A percentile compares a stretch with the other conserved stretches of the same genome.
phyloP scores from a whole-genome alignment of 2,329 filamentous ascomycete species.

The Monilinia fructicola region DNA sequence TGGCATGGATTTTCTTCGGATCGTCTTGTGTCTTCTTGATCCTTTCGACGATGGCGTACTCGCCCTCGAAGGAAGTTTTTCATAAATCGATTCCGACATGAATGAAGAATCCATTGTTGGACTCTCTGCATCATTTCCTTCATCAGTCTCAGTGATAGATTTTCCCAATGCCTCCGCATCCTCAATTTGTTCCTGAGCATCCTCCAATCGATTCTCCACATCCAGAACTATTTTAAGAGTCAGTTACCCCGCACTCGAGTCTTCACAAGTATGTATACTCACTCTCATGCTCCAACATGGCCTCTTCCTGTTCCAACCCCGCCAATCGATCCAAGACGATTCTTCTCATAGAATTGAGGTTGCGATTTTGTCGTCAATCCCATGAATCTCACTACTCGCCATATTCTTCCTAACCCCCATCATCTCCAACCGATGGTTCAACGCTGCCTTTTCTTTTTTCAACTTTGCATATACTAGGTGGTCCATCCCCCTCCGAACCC shows the following conservation, averaged over 20 bases:
- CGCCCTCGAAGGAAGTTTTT: conserved; percentile 69
- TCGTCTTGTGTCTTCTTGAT: conserved; percentile 55
- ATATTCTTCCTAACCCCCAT: conserved; percentile 93
- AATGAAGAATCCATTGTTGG: conserved; percentile 60
- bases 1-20: conserved; percentile 81
- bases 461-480: conserved; percentile 70
- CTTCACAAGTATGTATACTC: conserved; percentile 42
- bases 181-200: conserved; percentile 58
- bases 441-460: conserved; percentile 73
- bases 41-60: conserved; percentile 49
- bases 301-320: conserved; percentile 84
- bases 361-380: conserved; percentile 95
- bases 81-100: conserved; percentile 98
- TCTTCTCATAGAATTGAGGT: conserved; percentile 86
- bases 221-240: conserved; percentile 53
- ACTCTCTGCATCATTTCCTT: conserved; percentile 49
- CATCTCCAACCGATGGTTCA: conserved; percentile 88
- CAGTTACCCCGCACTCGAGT: conserved; percentile 19
- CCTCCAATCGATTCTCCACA: conserved; percentile 60
- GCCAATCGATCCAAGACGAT: conserved; percentile 88
- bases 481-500: conserved; percentile 46
- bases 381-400: conserved; percentile 92
- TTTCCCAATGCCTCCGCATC: conserved; percentile 58
- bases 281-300: conserved; percentile 85
- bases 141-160: conserved; percentile 53